Evolutionary conservation across 2,329 filamentous ascomycete species (phyloP), one percentile per base, ranked within the genome.

Genomic region (Capronia epimyces): DNA sequence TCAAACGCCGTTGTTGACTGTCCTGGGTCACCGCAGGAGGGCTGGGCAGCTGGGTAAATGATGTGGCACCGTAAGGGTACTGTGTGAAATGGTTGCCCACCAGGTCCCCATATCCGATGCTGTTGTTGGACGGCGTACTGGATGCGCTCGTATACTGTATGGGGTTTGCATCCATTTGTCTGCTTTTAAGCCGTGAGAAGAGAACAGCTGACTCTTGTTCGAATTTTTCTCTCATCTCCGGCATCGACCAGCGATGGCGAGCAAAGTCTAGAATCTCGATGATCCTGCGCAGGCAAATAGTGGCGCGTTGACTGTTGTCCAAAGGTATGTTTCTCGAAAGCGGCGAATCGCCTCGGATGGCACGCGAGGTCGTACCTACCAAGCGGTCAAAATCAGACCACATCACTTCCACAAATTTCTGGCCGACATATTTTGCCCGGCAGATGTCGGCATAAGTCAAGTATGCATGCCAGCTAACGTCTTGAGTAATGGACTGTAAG

Each of bases 401-500:
- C 18, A 84, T 63, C 1, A 81, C 70, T 51, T 79, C 73, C 22
- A 82, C 69, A 46, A 84, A 78, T 47, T 79, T 76, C 39, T 72
- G 71, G 13, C 77, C 78, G 1, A 81, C 78, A 68, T 80, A 95
- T 63, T 87, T 93, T 1, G 88, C 83, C 46, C 90, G 82, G 63
- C 95, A 78, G 1, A 89, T 87, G 64, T 96, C 91, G 63, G 94
- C 84, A 61, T 90, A 95, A 1, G 87, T 91, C 62, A 93, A 81
- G 45, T 91, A 85, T 3, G 84, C 79, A 13, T 78, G 75, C 53
- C 82, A 78, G 25, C 74, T 69, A 3, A 78, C 67, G 58, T 79
- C 76, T 50, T 78, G 77, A 20, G 86, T 77, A 40, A 89, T 77
- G 3, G 81, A 79, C 60, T 86, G 79, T 56, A 95, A 81, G 53